Evolutionary conservation across 2,329 filamentous ascomycete genomes (phyloP), one percentile per base, ranked within the genome.

Genomic region (Diaporthe capsici): DNA sequence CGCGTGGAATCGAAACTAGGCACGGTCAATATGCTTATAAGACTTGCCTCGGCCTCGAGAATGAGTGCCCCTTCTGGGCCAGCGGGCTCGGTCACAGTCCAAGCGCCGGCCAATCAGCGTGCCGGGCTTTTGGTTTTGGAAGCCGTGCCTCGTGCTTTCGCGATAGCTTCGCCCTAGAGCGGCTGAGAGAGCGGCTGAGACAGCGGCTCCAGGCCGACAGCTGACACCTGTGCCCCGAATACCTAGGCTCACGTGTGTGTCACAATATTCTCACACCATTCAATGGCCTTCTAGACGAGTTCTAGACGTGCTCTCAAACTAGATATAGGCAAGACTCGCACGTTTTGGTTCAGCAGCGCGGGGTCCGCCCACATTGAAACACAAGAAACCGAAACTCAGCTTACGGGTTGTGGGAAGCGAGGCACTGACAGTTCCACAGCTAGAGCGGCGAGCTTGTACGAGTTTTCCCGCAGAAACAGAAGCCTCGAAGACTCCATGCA

Each of bases 141-240:
- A 70, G 13, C 47, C 31, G 44, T 13, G 22, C 31, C 47, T 53
- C 65, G 31, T 55, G 31, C 8, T n/a, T 55, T 25, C n/a, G 10
- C 13, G 49, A 70, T 70, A 31, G 65, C 49, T 25, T 39, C n/a
- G 34, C 49, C 4, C 49, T 70, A 70, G 47, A 37, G 13, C 37
- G 42, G 28, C 42, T 65, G 28, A 28, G 49, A 70, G 47, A n/a
- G 13, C 37, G 42, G 28, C 42, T 65, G 28, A 28, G 49, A 70
- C 65, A 9, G 13, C 34, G 22, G 15, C 34, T 70, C n/a, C 55
- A 61, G 65, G 44, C 31, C 39, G 34, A 65, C 57, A 73, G 28
- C 71, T 31, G 55, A 31, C 31, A 53, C 34, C 31, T 65, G 37
- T 13, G 37, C 58, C 22, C 31, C 17, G 15, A 49, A 28, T n/a